Conservation (phyloP, 345 rosid genomes). For the Odontarrhena argentea region DNA sequence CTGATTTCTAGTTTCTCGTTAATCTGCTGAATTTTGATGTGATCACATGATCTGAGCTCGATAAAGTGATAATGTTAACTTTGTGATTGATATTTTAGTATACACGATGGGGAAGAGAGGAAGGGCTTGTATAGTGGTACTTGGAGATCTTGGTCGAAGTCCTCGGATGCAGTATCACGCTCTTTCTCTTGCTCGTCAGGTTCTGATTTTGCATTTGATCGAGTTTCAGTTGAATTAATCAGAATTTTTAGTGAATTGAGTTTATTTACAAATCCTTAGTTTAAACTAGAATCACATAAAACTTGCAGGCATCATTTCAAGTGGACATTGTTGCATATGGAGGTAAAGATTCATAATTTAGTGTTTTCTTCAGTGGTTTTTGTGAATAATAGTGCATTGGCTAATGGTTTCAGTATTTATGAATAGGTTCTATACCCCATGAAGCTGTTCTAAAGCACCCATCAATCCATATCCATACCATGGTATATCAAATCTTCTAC, state of each 20-base stretch:
- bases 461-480: constrained; percentile 78
- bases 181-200: constrained; percentile 95
- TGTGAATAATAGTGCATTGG: neutral
- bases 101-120: constrained; percentile 57
- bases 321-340: constrained; percentile 94
- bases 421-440: constrained; percentile 82
- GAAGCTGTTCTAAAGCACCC: constrained; percentile 61
- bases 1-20: neutral
- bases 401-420: constrained; percentile 8
- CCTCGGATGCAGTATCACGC: constrained; percentile 99
- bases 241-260: neutral
- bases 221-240: neutral
- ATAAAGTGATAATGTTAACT: constrained; percentile 15
- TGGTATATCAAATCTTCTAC: constrained; percentile 50
- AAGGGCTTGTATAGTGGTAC: constrained; percentile 89
- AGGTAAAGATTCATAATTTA: constrained; percentile 49
- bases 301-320: constrained; percentile 68
- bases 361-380: neutral
- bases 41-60: constrained; percentile 12
- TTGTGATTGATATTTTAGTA: constrained; percentile 11
- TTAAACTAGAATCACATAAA: constrained; percentile 10
- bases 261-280: neutral
- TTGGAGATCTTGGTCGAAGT: constrained; percentile 96
- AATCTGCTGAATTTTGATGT: constrained; percentile 11
- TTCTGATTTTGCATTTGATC: constrained; percentile 22